Evolutionary conservation across 1,284 basidiomycete species (phyloP).

Genomic region (Uromyces viciae-fabae): DNA sequence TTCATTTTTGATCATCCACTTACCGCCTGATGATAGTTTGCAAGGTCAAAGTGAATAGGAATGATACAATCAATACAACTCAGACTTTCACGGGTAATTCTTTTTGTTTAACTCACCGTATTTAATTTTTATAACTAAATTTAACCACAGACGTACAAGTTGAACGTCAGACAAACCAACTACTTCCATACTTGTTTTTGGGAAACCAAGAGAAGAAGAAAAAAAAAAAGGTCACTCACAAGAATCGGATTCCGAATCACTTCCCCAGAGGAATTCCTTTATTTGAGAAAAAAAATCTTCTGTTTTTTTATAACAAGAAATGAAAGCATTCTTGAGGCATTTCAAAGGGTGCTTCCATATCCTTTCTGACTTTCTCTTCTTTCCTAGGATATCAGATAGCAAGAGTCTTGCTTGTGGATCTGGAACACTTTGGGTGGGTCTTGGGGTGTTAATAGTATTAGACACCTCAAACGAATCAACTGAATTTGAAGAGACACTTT

Average conservation of each 20-base stretch:
- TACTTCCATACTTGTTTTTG: neutral
- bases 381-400: neutral
- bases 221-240: too few species aligned
- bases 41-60: neutral
- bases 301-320: neutral
- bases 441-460: too few species aligned
- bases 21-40: neutral
- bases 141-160: too few species aligned
- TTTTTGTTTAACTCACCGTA: too few species aligned
- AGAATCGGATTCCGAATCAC: neutral
- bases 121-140: too few species aligned
- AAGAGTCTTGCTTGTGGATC: neutral
- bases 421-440: neutral
- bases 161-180: neutral
- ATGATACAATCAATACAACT: too few species aligned
- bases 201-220: neutral
- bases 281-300: neutral
- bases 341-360: neutral
- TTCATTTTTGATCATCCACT: neutral
- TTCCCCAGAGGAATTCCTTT: neutral
- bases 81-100: too few species aligned
- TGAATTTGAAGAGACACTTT: too few species aligned
- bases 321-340: neutral
- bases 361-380: neutral
- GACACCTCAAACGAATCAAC: too few species aligned